phyloP scores from a whole-genome alignment of 768 basidiomycete genomes.

The Leucosporidium yakuticum region DNA sequence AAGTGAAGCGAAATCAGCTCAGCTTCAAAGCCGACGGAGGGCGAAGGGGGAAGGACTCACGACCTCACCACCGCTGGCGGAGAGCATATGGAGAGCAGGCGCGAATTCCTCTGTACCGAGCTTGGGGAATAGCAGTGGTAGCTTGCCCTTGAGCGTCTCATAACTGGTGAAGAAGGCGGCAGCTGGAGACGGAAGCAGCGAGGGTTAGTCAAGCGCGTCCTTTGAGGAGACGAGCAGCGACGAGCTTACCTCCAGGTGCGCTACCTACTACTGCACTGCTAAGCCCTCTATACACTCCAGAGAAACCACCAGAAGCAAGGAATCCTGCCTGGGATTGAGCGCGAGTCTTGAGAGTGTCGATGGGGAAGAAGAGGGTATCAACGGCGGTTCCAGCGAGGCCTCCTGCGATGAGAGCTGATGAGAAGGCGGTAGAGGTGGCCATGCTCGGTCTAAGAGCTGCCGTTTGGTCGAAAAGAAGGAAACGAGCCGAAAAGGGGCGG shows the following conservation, averaged over 20 bases:
- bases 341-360: slow-evolving; percentile 95
- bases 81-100: slow-evolving; percentile 59
- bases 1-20: background rate
- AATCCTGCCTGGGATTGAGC: slow-evolving; percentile 87
- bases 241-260: slow-evolving; percentile 75
- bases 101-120: slow-evolving; percentile 47
- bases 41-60: slow-evolving; percentile 43
- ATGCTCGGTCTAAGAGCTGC: too few species aligned
- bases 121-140: slow-evolving; percentile 56
- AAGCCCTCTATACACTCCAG: slow-evolving; percentile 83
- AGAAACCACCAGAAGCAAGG: slow-evolving; percentile 73
- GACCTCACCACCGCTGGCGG: slow-evolving; percentile 54
- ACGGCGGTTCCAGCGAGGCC: slow-evolving; percentile 88
- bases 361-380: slow-evolving; percentile 90
- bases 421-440: slow-evolving; percentile 6
- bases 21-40: background rate
- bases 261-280: slow-evolving; percentile 92
- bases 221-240: too few species aligned
- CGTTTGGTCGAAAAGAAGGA: too few species aligned
- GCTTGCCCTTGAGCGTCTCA: slow-evolving; percentile 71
- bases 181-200: slow-evolving; percentile 51
- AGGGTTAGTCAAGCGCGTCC: background rate
- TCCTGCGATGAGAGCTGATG: slow-evolving; percentile 56
- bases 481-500: too few species aligned
- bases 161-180: slow-evolving; percentile 93